These are phyloP conservation scores for Neurospora sp. DNA, from an alignment of 495 filamentous ascomycete genomes.

Conservation along the genomic window DNA sequence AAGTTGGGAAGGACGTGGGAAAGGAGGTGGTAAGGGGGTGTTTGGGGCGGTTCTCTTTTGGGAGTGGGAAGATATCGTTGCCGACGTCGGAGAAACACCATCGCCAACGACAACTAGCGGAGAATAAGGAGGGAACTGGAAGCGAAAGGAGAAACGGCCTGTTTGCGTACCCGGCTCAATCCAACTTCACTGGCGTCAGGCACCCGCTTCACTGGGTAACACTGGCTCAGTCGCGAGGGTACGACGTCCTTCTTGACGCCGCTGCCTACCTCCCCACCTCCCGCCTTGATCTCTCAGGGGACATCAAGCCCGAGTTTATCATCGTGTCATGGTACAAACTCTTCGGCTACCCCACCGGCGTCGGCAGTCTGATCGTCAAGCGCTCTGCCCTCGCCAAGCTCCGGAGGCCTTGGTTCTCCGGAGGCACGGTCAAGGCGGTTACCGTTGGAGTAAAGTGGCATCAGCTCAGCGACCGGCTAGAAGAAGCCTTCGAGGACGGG, in stretches of 20 bases:
- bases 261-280: constrained; percentile 47
- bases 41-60: background rate
- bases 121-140: background rate
- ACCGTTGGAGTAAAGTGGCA: constrained; percentile 42
- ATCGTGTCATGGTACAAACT: constrained; percentile 54
- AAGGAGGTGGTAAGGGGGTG: background rate
- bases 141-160: constrained; percentile 19
- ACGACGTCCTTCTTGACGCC: constrained; percentile 47
- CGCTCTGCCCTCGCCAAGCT: constrained; percentile 33
- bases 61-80: background rate
- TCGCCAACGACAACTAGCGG: background rate
- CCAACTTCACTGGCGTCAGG: constrained; percentile 52
- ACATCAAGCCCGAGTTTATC: constrained; percentile 45
- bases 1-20: background rate
- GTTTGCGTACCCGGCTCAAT: constrained; percentile 57
- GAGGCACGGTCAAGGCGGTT: constrained; percentile 50
- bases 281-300: constrained; percentile 37
- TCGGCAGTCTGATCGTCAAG: constrained; percentile 47
- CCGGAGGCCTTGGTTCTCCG: constrained; percentile 47
- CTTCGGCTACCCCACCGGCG: constrained; percentile 51
- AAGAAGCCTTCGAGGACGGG: constrained; percentile 47
- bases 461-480: constrained; percentile 28
- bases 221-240: constrained; percentile 30
- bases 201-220: constrained; percentile 43
- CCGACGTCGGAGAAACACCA: background rate